A percentile compares a stretch with the other conserved stretches of the same genome.
These are phyloP conservation scores for Russula lepida DNA, from an alignment of 768 basidiomycete species.

Conservation along the genomic window DNA sequence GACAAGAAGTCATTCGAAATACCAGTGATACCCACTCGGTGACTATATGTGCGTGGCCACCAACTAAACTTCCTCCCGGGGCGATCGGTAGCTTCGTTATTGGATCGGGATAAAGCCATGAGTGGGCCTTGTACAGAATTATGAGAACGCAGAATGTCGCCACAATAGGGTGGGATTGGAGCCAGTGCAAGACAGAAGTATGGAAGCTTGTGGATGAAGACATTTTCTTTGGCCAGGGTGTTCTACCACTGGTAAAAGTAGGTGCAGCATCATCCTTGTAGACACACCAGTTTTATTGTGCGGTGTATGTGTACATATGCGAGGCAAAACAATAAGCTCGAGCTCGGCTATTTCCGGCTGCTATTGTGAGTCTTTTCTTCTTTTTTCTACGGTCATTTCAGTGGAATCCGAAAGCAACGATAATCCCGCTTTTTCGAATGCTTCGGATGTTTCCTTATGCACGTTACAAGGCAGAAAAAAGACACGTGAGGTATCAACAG, in stretches of 20 bases:
- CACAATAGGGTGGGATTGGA: constrained; percentile 9
- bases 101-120: constrained; percentile 14
- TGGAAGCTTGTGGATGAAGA: neutral
- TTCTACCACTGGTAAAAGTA: neutral
- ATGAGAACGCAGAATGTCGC: neutral
- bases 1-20: neutral
- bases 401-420: neutral
- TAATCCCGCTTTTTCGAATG: neutral
- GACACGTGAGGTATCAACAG: neutral
- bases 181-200: neutral
- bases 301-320: too few relatives aligned
- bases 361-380: neutral
- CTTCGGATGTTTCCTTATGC: neutral
- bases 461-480: neutral
- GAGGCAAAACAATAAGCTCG: neutral
- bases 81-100: constrained; percentile 13
- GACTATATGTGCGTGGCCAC: constrained; percentile 6
- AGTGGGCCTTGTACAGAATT: constrained; percentile 2
- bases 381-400: too few relatives aligned
- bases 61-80: constrained; percentile 1
- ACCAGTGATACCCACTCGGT: constrained; percentile 2
- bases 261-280: neutral
- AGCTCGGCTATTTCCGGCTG: neutral
- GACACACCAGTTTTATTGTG: neutral
- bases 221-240: neutral